These are phyloP conservation scores for Daldinia sp. DNA, from an alignment of 2,329 filamentous ascomycete species.

Conservation along the genomic window DNA sequence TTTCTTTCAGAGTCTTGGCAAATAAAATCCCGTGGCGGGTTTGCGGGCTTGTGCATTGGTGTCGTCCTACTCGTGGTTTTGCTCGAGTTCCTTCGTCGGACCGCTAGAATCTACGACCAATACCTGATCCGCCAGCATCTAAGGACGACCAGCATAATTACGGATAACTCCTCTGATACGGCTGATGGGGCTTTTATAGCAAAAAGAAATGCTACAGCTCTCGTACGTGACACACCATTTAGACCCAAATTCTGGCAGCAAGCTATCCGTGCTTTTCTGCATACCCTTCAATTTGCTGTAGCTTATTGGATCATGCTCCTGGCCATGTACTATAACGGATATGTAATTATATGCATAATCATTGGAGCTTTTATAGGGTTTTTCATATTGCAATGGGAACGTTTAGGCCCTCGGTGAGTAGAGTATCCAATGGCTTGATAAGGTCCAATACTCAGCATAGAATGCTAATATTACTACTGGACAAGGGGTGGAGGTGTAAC, in stretches of 20 bases:
- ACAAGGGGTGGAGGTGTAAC: background rate
- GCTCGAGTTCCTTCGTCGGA: constrained; percentile 76
- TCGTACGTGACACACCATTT: constrained; percentile 46
- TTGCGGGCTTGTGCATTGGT: constrained; percentile 82
- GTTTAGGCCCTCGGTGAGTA: constrained; percentile 31
- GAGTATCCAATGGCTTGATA: constrained; percentile 55
- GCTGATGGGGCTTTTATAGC: constrained; percentile 39
- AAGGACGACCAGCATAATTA: constrained; percentile 46
- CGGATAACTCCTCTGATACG: constrained; percentile 32
- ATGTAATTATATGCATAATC: constrained; percentile 83
- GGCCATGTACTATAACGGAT: constrained; percentile 71
- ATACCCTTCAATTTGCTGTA: constrained; percentile 75
- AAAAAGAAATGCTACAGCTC: constrained; percentile 15
- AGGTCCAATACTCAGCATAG: constrained; percentile 61
- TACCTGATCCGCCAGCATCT: constrained; percentile 59
- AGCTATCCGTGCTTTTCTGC: constrained; percentile 69
- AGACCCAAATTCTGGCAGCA: constrained; percentile 72
- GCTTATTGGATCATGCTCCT: constrained; percentile 82
- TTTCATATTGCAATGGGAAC: constrained; percentile 78
- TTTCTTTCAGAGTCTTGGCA: constrained; percentile 79
- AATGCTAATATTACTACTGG: background rate
- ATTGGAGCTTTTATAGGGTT: constrained; percentile 77
- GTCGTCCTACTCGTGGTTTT: constrained; percentile 76
- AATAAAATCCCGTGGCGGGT: constrained; percentile 73
- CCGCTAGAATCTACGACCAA: constrained; percentile 75